phyloP scores from a whole-genome alignment of 2,329 filamentous ascomycete genomes.

The Penicillium sp. region DNA sequence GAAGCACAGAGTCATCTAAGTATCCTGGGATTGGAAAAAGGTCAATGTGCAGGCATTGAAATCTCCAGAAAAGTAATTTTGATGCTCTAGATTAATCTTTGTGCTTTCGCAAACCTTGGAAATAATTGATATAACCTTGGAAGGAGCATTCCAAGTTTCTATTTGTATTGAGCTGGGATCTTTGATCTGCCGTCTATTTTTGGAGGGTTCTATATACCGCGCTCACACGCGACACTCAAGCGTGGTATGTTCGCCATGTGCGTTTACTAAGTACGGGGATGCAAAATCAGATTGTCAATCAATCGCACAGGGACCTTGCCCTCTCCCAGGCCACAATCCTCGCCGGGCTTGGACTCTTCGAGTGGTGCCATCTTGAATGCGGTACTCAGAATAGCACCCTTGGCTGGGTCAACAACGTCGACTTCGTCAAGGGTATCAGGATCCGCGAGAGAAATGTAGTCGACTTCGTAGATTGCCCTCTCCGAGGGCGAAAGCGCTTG shows the following conservation, averaged over 20 bases:
- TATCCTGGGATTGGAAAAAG: too few species aligned
- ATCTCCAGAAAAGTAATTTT: too few species aligned
- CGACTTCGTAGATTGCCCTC: constrained; percentile 75
- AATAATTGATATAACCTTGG: too few species aligned
- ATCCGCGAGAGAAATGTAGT: constrained; percentile 90
- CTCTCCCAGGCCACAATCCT: constrained; percentile 70
- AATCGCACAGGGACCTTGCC: constrained; percentile 76
- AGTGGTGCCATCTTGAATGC: constrained; percentile 87
- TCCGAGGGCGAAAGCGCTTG: constrained; percentile 58
- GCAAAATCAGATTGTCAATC: constrained; percentile 88
- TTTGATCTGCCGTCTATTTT: not conserved
- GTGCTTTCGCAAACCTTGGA: too few species aligned
- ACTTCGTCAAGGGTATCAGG: constrained; percentile 81
- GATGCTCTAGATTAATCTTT: too few species aligned
- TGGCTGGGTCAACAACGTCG: constrained; percentile 65
- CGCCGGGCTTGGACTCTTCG: constrained; percentile 67
- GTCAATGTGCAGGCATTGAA: too few species aligned
- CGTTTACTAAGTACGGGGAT: constrained; percentile 31
- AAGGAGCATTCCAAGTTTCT: too few species aligned
- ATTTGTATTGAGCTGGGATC: constrained; percentile 3
- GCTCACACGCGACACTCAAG: not conserved
- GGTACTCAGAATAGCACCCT: constrained; percentile 82
- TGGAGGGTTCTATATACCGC: not conserved
- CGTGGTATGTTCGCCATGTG: not conserved
- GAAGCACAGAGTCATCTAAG: too few species aligned